Evolutionary conservation across 208 protist genomes (phyloP).

Genomic region (Trichomonas tenax): DNA sequence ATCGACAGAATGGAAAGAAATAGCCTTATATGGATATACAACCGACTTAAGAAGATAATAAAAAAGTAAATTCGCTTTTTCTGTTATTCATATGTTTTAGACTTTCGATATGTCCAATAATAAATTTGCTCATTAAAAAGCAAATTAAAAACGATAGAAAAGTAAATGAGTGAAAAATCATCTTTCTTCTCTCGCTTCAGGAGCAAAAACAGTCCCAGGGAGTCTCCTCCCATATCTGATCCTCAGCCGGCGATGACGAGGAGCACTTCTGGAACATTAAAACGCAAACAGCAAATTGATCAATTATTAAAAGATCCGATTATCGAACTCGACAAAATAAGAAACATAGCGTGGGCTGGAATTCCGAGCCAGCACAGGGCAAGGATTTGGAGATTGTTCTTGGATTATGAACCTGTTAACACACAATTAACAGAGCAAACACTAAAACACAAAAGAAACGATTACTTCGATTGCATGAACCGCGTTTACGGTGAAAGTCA

Average conservation of each 20-base stretch:
- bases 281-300: neutral
- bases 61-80: no score
- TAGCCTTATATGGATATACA: no score
- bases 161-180: neutral
- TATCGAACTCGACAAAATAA: neutral
- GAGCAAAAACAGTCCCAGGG: neutral
- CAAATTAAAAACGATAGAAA: neutral
- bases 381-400: neutral
- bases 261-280: neutral
- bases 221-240: neutral
- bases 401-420: slow-evolving; percentile 2
- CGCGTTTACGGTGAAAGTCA: neutral
- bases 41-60: no score
- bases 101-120: no score
- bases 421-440: neutral
- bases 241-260: neutral
- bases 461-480: neutral
- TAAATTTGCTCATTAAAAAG: no score
- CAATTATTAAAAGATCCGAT: neutral
- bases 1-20: no score
- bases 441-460: neutral
- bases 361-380: neutral
- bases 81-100: no score
- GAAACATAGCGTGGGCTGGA: neutral
- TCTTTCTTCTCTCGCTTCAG: neutral